phyloP scores from a whole-genome alignment of 1,139 yeast species.

The Sugiyamaella sp. region DNA sequence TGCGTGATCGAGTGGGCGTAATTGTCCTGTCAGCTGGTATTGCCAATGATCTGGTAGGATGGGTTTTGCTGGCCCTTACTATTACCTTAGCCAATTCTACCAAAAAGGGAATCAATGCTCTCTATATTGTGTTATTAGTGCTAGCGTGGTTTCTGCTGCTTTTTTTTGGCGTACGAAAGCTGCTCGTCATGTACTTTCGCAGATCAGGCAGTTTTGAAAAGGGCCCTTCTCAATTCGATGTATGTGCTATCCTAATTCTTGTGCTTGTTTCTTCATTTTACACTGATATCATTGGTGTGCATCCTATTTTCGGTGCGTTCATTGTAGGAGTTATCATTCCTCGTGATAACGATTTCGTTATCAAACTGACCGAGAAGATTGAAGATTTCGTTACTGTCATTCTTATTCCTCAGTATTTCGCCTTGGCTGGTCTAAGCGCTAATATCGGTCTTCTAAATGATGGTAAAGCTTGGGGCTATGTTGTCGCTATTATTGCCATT shows the following conservation, averaged over 20 bases:
- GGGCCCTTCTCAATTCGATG: slow-evolving; percentile 68
- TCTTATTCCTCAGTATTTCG: slow-evolving; percentile 75
- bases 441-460: slow-evolving; percentile 62
- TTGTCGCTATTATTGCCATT: slow-evolving; percentile 62
- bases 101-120: slow-evolving; percentile 61
- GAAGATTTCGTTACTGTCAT: slow-evolving; percentile 75
- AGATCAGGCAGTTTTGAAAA: slow-evolving; percentile 55
- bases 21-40: slow-evolving; percentile 81
- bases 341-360: slow-evolving; percentile 71
- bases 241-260: slow-evolving; percentile 56
- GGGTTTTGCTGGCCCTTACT: slow-evolving; percentile 75
- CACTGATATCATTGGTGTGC: slow-evolving; percentile 81
- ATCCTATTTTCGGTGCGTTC: slow-evolving; percentile 81
- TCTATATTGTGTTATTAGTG: slow-evolving; percentile 65
- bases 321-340: slow-evolving; percentile 78
- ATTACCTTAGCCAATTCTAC: slow-evolving; percentile 75
- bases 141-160: slow-evolving; percentile 68
- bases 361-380: slow-evolving; percentile 67
- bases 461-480: slow-evolving; percentile 78
- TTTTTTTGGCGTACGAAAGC: slow-evolving; percentile 57
- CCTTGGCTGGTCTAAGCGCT: slow-evolving; percentile 72
- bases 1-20: slow-evolving; percentile 75
- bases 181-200: slow-evolving; percentile 50
- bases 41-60: slow-evolving; percentile 76
- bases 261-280: slow-evolving; percentile 71